phyloP scores from a whole-genome alignment of 495 filamentous ascomycete species.

The Xeromyces bisporus region DNA sequence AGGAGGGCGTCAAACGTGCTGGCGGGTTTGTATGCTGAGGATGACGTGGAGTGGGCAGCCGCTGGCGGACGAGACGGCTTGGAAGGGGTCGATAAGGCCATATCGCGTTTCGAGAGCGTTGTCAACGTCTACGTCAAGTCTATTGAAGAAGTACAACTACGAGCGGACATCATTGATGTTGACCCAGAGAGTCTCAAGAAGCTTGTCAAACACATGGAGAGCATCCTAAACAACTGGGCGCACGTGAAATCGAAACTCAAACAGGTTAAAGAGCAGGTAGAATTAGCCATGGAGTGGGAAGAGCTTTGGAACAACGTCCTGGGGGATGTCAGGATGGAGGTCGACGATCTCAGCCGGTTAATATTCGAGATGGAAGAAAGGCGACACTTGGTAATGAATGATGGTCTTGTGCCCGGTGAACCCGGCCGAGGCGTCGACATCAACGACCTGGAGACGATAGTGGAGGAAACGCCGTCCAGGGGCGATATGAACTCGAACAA shows the following conservation, averaged over 20 bases:
- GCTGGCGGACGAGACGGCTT: conserved; percentile 80
- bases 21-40: conserved; percentile 70
- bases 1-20: conserved; percentile 76
- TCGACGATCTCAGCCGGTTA: conserved; percentile 62
- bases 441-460: conserved; percentile 80
- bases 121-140: conserved; percentile 79
- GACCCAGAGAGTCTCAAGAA: conserved; percentile 46
- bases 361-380: conserved; percentile 97
- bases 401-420: conserved; percentile 38
- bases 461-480: conserved; percentile 64
- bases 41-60: conserved; percentile 95
- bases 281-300: conserved; percentile 97
- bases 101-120: conserved; percentile 66
- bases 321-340: conserved; percentile 81
- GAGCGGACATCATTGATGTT: conserved; percentile 58
- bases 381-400: conserved; percentile 43
- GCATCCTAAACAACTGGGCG: conserved; percentile 67
- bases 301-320: conserved; percentile 89
- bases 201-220: conserved; percentile 75
- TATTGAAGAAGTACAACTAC: conserved; percentile 72
- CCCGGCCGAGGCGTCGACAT: conserved; percentile 56
- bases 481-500: conserved; percentile 33
- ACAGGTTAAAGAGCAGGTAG: conserved; percentile 73
- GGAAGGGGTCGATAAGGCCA: conserved; percentile 74
- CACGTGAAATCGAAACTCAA: conserved; percentile 58